These are phyloP conservation scores for Mediolabrus comicus DNA, from an alignment of 108 stramenopile species.

Conservation along the genomic window DNA sequence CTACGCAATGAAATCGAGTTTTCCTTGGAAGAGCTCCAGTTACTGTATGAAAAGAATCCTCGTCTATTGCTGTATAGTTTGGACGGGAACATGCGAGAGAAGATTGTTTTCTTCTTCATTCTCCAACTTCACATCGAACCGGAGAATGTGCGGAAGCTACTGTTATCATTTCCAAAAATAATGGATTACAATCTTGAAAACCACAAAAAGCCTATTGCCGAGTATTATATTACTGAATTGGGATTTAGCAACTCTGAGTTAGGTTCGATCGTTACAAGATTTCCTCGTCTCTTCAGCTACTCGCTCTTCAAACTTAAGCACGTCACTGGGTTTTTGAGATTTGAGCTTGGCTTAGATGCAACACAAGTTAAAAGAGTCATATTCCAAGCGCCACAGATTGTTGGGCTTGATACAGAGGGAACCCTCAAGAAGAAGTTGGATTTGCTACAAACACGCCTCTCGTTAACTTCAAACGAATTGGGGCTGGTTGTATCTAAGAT, in stretches of 20 bases:
- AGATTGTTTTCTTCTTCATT: constrained; percentile 77
- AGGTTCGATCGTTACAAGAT: constrained; percentile 57
- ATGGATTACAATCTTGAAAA: constrained; percentile 77
- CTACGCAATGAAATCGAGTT: constrained; percentile 59
- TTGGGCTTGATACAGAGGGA: constrained; percentile 51
- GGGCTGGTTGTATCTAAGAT: constrained; percentile 60
- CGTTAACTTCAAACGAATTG: constrained; percentile 36
- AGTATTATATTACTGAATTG: constrained; percentile 64
- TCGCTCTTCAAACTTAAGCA: constrained; percentile 73
- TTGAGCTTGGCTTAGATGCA: constrained; percentile 64
- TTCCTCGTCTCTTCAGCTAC: constrained; percentile 70
- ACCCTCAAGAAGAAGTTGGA: constrained; percentile 60
- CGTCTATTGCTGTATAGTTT: constrained; percentile 65
- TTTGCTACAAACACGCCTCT: constrained; percentile 48
- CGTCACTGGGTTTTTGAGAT: constrained; percentile 66
- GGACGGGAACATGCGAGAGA: constrained; percentile 69
- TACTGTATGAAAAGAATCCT: constrained; percentile 61
- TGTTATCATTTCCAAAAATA: constrained; percentile 65
- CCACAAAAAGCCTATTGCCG: constrained; percentile 68
- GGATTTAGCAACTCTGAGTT: constrained; percentile 62
- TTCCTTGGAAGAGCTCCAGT: constrained; percentile 51
- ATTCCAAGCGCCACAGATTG: constrained; percentile 71
- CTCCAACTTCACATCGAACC: constrained; percentile 63
- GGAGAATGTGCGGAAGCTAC: constrained; percentile 54
- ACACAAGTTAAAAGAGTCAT: constrained; percentile 69